These are phyloP conservation scores for Diaporthe australafricana DNA, from an alignment of 2,329 filamentous ascomycete species.

Conservation along the genomic window DNA sequence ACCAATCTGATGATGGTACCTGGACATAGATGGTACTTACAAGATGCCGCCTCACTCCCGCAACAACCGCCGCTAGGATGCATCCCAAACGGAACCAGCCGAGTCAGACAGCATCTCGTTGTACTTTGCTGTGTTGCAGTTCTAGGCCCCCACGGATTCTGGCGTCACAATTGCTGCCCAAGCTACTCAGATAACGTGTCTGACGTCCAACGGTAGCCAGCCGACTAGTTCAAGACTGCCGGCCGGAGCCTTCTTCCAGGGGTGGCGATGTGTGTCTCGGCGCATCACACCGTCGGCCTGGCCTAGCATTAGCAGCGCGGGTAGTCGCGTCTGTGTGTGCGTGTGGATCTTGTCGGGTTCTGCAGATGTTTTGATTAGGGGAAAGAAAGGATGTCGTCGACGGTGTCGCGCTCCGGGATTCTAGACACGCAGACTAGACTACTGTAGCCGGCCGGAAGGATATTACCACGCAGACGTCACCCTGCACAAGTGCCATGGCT, in stretches of 20 bases:
- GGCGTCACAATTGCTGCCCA: slow-evolving; percentile 22
- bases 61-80: not conserved
- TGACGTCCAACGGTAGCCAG: not conserved
- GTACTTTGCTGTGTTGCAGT: not conserved
- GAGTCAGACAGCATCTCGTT: slow-evolving; percentile 13
- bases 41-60: not conserved
- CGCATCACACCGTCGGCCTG: not conserved
- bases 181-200: not conserved
- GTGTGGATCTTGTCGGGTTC: not conserved
- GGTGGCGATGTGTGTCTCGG: slow-evolving; percentile 1
- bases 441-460: not conserved
- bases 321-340: slow-evolving; percentile 1
- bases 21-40: not conserved
- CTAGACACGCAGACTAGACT: not conserved
- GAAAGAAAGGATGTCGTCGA: not conserved
- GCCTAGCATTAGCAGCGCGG: not conserved
- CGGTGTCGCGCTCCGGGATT: not conserved
- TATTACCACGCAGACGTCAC: slow-evolving; percentile 4
- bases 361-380: not conserved
- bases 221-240: not conserved
- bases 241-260: not conserved
- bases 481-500: slow-evolving; percentile 8
- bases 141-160: not conserved
- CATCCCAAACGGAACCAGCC: not conserved
- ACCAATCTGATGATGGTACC: not conserved